Evolutionary conservation across 768 basidiomycete genomes (phyloP), one percentile per base, ranked within the genome.

Genomic region (Boletus tomentosulus): DNA sequence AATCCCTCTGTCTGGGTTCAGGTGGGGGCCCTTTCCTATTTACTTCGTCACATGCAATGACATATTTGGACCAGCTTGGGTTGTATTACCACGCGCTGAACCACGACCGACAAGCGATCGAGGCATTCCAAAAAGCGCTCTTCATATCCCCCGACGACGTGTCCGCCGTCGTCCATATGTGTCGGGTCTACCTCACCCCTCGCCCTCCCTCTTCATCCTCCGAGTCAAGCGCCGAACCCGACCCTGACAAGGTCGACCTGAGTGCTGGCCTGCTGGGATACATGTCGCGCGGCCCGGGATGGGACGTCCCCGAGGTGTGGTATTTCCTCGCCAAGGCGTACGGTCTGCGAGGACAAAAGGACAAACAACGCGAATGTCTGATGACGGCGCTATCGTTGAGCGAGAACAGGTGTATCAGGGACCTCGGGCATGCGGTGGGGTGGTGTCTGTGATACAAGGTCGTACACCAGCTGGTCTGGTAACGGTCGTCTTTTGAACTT

Each of bases 231-330:
- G 28, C 35, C 3, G 66, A 68, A 6, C 62, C 64, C 1, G 71
- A 70, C 19, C 60, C 64, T 43, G 77, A 73, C 58, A 79, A 86
- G 62, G 77, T 88, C 8, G 92, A 96, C 63, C 76, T 97, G 37
- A 91, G 91, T 0, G 92, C 89, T 4, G 87, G 87, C 3, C 73
- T 95, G 62, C 77, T 98, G 27, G 80, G 80, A 1, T 83, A 89
- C 57, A 65, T 93, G 46, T 90, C 92, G 0, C 81, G 83, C 38
- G 90, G 88, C 1, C 73, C 76, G 0, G 96, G 87, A 11, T 98
- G 94, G 93, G 87, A 97, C 66, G 80, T 89, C 2, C 83, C 94
- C 0, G 96, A 98, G 67, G 95, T 89, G 25, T 99, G 96, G 96
- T 96, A 88, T 69, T 89, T 85, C 67, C 78, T 98, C 13, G 90